Conservation (phyloP, 1,284 basidiomycete species). For the Microbotryum lychnidis-dioicae region DNA sequence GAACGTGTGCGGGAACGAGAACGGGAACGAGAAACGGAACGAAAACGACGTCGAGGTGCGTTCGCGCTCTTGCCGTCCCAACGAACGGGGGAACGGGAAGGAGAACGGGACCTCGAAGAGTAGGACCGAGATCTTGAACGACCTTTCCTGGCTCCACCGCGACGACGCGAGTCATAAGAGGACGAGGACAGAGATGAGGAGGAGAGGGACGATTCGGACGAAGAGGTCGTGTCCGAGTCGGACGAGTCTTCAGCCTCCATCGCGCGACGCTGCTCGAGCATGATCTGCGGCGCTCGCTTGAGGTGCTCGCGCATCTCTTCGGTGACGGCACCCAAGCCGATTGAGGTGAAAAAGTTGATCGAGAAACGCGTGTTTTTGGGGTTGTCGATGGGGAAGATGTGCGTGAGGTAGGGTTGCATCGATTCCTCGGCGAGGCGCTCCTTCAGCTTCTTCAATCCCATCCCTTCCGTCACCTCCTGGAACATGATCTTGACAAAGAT, state of each 20-base stretch:
- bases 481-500: constrained; percentile 98
- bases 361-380: constrained; percentile 95
- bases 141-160: neutral
- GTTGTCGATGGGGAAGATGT: constrained; percentile 92
- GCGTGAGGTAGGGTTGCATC: constrained; percentile 53
- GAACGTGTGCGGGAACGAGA: constrained; percentile 12
- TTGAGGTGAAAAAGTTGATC: constrained; percentile 79
- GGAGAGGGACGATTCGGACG: constrained; percentile 49
- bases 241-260: constrained; percentile 49
- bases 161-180: constrained; percentile 18
- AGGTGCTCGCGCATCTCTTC: constrained; percentile 95
- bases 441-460: constrained; percentile 75
- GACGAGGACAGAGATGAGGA: constrained; percentile 43
- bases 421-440: constrained; percentile 71
- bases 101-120: constrained; percentile 29
- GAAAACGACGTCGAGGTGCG: neutral
- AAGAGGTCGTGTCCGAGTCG: constrained; percentile 58
- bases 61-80: neutral
- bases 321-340: constrained; percentile 80
- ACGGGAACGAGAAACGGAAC: constrained; percentile 9
- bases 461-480: constrained; percentile 84
- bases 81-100: constrained; percentile 6
- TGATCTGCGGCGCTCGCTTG: constrained; percentile 52
- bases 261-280: constrained; percentile 76
- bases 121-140: constrained; percentile 23